Evolutionary conservation across 768 basidiomycete species (phyloP).

Genomic region (Auricularia auricula-judae): DNA sequence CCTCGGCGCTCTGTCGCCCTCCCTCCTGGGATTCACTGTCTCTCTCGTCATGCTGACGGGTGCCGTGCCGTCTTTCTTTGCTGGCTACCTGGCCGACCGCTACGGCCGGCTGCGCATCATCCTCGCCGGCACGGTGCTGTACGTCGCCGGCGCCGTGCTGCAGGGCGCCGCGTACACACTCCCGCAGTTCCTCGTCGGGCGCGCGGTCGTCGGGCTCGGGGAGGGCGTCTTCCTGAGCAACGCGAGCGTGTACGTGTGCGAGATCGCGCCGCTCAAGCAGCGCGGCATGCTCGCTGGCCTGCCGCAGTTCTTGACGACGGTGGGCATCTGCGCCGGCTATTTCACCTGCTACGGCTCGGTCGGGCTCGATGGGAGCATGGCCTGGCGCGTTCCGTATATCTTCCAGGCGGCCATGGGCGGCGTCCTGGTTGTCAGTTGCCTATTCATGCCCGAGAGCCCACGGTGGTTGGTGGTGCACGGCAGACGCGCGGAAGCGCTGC

Average conservation of each 20-base stretch:
- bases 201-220: slow-evolving; percentile 34
- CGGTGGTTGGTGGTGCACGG: slow-evolving; percentile 30
- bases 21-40: slow-evolving; percentile 32
- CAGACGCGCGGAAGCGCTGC: slow-evolving; percentile 16
- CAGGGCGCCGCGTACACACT: slow-evolving; percentile 22
- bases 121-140: slow-evolving; percentile 30
- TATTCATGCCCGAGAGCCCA: slow-evolving; percentile 28
- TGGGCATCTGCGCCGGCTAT: slow-evolving; percentile 32
- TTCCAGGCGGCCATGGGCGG: slow-evolving; percentile 21
- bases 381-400: slow-evolving; percentile 29
- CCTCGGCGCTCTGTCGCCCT: slow-evolving; percentile 26
- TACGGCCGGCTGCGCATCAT: slow-evolving; percentile 37
- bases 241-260: slow-evolving; percentile 26
- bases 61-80: slow-evolving; percentile 25
- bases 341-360: slow-evolving; percentile 29
- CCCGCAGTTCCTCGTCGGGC: slow-evolving; percentile 28
- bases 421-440: slow-evolving; percentile 19
- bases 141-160: slow-evolving; percentile 30
- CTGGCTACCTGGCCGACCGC: slow-evolving; percentile 33
- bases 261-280: slow-evolving; percentile 30
- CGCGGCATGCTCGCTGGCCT: slow-evolving; percentile 31
- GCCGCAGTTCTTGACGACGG: slow-evolving; percentile 32
- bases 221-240: slow-evolving; percentile 36
- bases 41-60: slow-evolving; percentile 33
- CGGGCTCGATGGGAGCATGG: slow-evolving; percentile 17